Conservation (phyloP, 345 rosid genomes). For the Euphorbia tirucalli region DNA sequence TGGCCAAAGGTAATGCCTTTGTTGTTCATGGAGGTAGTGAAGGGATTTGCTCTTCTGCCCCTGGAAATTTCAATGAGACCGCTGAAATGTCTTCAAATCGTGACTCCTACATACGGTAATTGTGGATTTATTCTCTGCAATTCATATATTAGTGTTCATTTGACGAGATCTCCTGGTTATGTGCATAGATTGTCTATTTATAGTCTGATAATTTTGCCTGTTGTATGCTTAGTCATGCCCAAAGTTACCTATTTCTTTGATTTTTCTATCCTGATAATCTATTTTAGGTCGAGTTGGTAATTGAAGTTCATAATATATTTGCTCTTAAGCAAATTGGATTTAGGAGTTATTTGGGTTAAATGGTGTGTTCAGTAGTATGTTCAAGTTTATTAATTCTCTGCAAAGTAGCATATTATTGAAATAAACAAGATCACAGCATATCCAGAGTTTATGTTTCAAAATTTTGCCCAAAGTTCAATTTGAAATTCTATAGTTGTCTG, state of each 20-base stretch:
- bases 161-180: constrained; percentile 15
- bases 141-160: no score
- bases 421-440: neutral
- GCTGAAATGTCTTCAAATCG: constrained; percentile 38
- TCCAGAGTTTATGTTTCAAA: neutral
- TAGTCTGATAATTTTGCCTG: no score
- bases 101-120: constrained; percentile 67
- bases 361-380: neutral
- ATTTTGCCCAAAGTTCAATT: neutral
- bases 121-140: neutral
- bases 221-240: no score
- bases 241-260: no score
- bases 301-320: neutral
- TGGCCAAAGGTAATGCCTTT: constrained; percentile 82
- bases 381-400: constrained; percentile 1
- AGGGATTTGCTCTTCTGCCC: constrained; percentile 74
- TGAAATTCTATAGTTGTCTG: neutral
- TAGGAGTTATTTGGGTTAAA: neutral
- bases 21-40: constrained; percentile 95
- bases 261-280: no score
- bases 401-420: neutral
- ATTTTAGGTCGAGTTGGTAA: constrained; percentile 1
- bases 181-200: no score
- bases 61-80: constrained; percentile 24
- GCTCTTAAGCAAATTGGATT: neutral